These are phyloP conservation scores for Clitopilus passeckerianus DNA, from an alignment of 768 basidiomycete species.

Conservation along the genomic window DNA sequence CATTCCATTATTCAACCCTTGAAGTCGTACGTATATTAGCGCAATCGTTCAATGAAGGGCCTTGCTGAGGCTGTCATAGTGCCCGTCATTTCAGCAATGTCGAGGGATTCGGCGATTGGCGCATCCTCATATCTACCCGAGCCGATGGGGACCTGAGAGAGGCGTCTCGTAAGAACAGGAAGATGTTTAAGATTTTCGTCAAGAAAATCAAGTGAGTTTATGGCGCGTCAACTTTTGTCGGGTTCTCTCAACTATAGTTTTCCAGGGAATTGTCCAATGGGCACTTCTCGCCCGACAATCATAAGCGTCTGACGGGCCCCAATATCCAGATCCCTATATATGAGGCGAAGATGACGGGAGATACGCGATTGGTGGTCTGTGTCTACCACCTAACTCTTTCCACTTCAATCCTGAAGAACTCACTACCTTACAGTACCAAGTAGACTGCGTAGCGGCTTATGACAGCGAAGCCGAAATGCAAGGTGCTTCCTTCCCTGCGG, in stretches of 20 bases:
- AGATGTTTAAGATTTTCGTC: conserved; percentile 46
- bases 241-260: not conserved
- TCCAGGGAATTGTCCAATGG: conserved; percentile 64
- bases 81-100: conserved; percentile 56
- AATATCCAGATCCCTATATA: conserved; percentile 51
- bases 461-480: conserved; percentile 18
- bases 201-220: conserved; percentile 62
- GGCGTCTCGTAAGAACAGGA: conserved; percentile 35
- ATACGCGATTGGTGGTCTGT: conserved; percentile 46
- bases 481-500: conserved; percentile 8
- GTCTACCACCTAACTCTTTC: not conserved
- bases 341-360: conserved; percentile 62
- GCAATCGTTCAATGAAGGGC: not conserved
- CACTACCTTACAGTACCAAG: conserved; percentile 32
- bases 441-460: conserved; percentile 39
- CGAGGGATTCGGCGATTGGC: conserved; percentile 62
- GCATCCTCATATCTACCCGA: conserved; percentile 46
- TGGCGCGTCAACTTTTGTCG: not conserved
- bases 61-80: conserved; percentile 10
- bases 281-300: conserved; percentile 64
- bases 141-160: conserved; percentile 48
- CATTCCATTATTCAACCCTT: not conserved
- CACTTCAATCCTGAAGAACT: not conserved
- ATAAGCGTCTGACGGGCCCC: conserved; percentile 47
- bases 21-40: not conserved